Percentiles rank a stretch among this genome's conserved stretches.
These are phyloP conservation scores for Venturia effusa DNA, from an alignment of 2,329 filamentous ascomycete species.

Conservation along the genomic window DNA sequence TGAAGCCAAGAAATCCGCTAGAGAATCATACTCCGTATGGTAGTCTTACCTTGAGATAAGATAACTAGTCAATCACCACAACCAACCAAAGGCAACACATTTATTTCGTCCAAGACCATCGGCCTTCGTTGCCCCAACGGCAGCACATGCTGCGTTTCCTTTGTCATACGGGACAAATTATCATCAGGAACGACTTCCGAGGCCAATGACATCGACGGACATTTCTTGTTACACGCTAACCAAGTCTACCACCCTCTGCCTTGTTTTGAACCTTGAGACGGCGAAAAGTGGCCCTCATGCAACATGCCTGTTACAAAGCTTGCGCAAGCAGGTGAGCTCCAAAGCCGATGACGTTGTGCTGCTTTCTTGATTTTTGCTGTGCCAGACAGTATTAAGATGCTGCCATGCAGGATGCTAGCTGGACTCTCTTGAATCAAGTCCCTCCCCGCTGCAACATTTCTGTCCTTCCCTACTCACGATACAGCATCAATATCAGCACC, in stretches of 20 bases:
- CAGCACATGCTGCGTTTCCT: background rate
- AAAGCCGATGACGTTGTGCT: background rate
- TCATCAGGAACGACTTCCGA: background rate
- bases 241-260: background rate
- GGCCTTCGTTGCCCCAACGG: background rate
- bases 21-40: no score
- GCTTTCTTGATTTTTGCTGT: background rate
- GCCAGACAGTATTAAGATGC: background rate
- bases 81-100: background rate
- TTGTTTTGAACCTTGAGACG: background rate
- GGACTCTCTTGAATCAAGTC: no score
- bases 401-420: background rate
- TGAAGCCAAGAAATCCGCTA: no score
- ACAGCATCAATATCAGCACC: background rate
- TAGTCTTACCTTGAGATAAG: no score
- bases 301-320: background rate
- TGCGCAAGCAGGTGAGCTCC: background rate
- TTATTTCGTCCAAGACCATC: background rate
- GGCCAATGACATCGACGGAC: background rate
- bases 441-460: background rate
- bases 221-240: conserved; percentile 1
- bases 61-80: no score
- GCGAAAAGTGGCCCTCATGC: background rate
- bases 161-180: background rate
- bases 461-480: background rate